Base-by-base conservation (phyloP, 169 alveolate genomes). In the Cryptosporidium ryanae region DNA sequence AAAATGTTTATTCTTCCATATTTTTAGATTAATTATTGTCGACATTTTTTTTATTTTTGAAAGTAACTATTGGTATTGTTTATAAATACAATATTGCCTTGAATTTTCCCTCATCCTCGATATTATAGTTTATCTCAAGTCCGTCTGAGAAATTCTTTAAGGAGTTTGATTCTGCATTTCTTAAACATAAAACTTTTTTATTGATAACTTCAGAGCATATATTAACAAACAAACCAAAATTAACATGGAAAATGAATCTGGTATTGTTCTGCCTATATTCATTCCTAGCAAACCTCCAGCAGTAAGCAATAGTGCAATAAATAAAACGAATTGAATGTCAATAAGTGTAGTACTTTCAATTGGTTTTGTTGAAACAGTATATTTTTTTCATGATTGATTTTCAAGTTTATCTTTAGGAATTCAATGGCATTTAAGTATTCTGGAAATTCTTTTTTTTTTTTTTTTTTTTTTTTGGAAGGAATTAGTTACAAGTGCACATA, bases 231-330 rank as follows among this genome's bases (percentile, higher is more conserved):
- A 8, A 59, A 57, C 29, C 23, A 76, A 29, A 21, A 34, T 31
- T 15, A 76, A 32, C 17, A 59, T 43, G 43, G 87, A 76, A 57
- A 76, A 7, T 18, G 63, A 17, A 59, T 43, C 27, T 7, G 68
- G 31, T 43, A 55, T 21, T n/a, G 25, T 32, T 46, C 64, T 76
- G 0, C 64, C 68, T 44, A 76, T 59, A 21, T 21, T 15, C 46
- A 76, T 32, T 57, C 87, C 87, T 23, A 49, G n/a, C 57, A 76
- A 76, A 61, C 76, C 59, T 34, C 87, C 87, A 32, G 23, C 66
- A 5, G 87, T 59, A 32, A 76, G 76, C 15, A 76, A 46, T n/a
- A 71, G 71, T 23, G 87, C 68, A n/a, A 76, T 59, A 61, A 76
- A 76, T 27, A 76, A 43, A 25, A 76, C 87, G 17, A 76, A 32